Evolutionary conservation across 495 filamentous ascomycete genomes (phyloP).

Genomic region (Podospora fimiseda): DNA sequence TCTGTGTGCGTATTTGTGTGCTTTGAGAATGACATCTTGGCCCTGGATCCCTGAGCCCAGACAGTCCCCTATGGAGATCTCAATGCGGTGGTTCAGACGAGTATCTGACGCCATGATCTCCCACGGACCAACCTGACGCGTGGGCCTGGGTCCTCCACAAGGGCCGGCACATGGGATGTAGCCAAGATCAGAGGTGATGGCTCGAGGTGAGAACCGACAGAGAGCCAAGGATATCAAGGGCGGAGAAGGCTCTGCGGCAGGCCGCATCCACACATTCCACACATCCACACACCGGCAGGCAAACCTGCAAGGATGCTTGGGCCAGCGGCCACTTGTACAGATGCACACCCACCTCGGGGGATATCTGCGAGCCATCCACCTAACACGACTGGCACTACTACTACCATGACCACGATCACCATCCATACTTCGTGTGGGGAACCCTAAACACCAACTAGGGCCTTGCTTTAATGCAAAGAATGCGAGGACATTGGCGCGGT

Average conservation of each 20-base stretch:
- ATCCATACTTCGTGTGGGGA: conserved; percentile 17
- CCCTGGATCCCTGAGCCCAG: conserved; percentile 13
- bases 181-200: conserved; percentile 12
- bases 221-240: conserved; percentile 8
- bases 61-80: conserved; percentile 29
- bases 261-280: conserved; percentile 5
- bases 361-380: conserved; percentile 17
- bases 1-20: background rate
- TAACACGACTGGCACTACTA: background rate
- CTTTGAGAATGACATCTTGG: background rate
- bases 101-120: conserved; percentile 37
- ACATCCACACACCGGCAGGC: conserved; percentile 4
- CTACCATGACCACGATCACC: background rate
- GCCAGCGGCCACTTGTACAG: background rate
- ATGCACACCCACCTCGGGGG: conserved; percentile 5
- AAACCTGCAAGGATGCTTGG: conserved; percentile 11
- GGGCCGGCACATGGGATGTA: conserved; percentile 22
- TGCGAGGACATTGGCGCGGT: conserved; percentile 16
- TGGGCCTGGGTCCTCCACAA: conserved; percentile 22
- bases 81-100: conserved; percentile 29
- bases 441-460: conserved; percentile 26
- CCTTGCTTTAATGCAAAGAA: conserved; percentile 29
- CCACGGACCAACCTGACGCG: conserved; percentile 31
- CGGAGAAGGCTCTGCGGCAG: conserved; percentile 7
- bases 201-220: background rate